These are phyloP conservation scores for Wakefieldia striispora DNA, from an alignment of 768 basidiomycete genomes.

Conservation along the genomic window DNA sequence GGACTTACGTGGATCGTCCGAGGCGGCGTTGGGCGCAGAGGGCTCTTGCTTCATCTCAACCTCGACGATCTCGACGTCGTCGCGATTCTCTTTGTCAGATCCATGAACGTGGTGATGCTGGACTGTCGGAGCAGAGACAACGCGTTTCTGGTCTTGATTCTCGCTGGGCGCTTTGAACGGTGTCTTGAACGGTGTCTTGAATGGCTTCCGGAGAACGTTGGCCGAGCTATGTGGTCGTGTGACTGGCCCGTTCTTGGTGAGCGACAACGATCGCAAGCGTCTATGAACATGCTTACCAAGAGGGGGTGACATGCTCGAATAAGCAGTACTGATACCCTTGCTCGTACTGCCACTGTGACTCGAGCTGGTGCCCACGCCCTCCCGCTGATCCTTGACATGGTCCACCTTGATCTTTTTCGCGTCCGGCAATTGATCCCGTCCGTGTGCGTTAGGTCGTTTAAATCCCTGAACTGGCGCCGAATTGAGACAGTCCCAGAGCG, in stretches of 20 bases:
- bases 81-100: neutral
- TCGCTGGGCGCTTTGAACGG: constrained; percentile 48
- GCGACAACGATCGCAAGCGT: neutral
- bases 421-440: constrained; percentile 8
- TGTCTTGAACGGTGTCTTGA: constrained; percentile 34
- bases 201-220: constrained; percentile 43
- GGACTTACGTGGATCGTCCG: neutral
- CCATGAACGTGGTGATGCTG: neutral
- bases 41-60: constrained; percentile 1
- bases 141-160: neutral
- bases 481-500: constrained; percentile 21
- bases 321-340: neutral
- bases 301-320: constrained; percentile 17
- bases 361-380: neutral
- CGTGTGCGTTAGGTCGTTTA: constrained; percentile 23
- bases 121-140: neutral
- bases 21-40: neutral
- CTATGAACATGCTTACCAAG: constrained; percentile 17
- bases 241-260: constrained; percentile 29
- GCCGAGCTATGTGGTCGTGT: constrained; percentile 48
- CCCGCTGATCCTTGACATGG: neutral
- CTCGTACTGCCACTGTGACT: neutral
- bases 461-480: constrained; percentile 16
- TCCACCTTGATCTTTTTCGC: constrained; percentile 23
- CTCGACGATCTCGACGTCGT: constrained; percentile 13